phyloP scores from a whole-genome alignment of 1,284 basidiomycete genomes.

The Polyporus tsugae region DNA sequence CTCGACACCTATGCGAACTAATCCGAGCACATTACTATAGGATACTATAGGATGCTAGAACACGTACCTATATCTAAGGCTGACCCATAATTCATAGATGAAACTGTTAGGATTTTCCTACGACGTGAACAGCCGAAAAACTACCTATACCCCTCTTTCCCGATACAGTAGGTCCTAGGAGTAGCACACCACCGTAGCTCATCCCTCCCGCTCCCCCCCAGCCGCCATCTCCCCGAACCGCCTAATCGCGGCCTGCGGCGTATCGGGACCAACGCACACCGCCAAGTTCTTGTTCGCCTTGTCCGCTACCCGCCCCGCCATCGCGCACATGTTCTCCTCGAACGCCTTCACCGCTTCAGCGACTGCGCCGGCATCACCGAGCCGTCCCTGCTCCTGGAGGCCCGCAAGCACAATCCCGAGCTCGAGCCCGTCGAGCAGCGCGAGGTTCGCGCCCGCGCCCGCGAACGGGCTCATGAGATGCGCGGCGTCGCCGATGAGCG shows the following conservation, averaged over 20 bases:
- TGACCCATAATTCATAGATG: no score
- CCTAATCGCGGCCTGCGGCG: not conserved
- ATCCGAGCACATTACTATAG: no score
- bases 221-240: not conserved
- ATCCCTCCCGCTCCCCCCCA: conserved; percentile 12
- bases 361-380: not conserved
- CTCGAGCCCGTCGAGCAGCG: conserved; percentile 42
- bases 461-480: conserved; percentile 57
- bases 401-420: conserved; percentile 33
- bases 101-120: no score
- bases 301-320: not conserved
- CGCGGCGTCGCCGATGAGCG: conserved; percentile 55
- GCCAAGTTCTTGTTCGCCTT: not conserved
- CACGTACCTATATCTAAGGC: no score
- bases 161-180: no score
- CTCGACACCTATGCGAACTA: no score
- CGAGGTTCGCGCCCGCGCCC: conserved; percentile 54
- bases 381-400: not conserved
- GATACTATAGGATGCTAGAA: no score
- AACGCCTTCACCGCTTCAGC: conserved; percentile 18
- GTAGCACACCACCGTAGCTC: no score
- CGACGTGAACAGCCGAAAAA: no score
- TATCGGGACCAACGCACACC: conserved; percentile 1
- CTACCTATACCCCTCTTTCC: no score
- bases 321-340: conserved; percentile 14